Conservation (phyloP, 768 basidiomycete species). For the Rhodosporidiobolus sp. region DNA sequence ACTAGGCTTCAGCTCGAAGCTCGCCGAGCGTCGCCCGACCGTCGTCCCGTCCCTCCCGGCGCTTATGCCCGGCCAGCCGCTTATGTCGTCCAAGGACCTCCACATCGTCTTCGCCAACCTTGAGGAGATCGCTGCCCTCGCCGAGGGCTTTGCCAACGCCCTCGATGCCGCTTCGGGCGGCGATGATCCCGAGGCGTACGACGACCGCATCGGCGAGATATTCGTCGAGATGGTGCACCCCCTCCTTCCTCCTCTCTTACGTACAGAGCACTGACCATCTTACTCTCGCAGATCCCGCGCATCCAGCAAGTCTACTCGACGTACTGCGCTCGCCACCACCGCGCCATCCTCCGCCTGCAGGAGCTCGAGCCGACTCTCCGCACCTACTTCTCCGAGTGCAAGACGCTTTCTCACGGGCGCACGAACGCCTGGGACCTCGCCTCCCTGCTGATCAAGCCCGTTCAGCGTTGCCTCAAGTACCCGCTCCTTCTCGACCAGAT, state of each 20-base stretch:
- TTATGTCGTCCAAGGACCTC: slow-evolving; percentile 32
- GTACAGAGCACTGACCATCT: not conserved
- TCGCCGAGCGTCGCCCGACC: slow-evolving; percentile 3
- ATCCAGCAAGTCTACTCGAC: slow-evolving; percentile 41
- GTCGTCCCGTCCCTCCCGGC: slow-evolving; percentile 5
- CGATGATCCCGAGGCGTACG: not conserved
- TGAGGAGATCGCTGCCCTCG: slow-evolving; percentile 41
- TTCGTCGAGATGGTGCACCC: slow-evolving; percentile 42
- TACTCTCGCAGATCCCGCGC: slow-evolving; percentile 32
- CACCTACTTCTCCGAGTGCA: slow-evolving; percentile 60
- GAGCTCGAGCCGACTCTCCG: slow-evolving; percentile 57
- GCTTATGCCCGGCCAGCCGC: slow-evolving; percentile 25
- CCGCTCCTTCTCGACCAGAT: slow-evolving; percentile 74
- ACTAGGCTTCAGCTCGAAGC: not conserved
- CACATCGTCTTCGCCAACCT: slow-evolving; percentile 43
- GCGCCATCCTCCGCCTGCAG: slow-evolving; percentile 67
- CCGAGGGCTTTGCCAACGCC: slow-evolving; percentile 33
- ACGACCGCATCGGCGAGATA: slow-evolving; percentile 38
- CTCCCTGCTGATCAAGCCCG: slow-evolving; percentile 96
- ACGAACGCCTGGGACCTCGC: slow-evolving; percentile 88
- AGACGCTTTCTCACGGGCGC: slow-evolving; percentile 49
- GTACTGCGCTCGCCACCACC: slow-evolving; percentile 44
- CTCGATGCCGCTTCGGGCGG: slow-evolving; percentile 28
- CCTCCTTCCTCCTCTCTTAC: not conserved
- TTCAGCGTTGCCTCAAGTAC: slow-evolving; percentile 98